Conservation (phyloP, 805 yeast genomes). For the Sugiyamaella mastotermitis region DNA sequence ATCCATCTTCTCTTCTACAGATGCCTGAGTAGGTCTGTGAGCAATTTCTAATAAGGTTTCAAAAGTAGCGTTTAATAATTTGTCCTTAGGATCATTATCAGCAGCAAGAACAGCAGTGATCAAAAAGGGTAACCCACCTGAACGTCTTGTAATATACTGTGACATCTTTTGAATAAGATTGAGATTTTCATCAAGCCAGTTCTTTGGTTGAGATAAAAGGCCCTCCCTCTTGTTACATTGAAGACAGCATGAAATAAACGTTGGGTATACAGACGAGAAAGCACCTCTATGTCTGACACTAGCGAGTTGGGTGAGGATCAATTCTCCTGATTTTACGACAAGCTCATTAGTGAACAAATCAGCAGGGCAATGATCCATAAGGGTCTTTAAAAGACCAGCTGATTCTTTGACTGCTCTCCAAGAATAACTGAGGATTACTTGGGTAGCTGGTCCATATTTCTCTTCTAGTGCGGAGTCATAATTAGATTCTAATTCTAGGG, state of each 20-base stretch:
- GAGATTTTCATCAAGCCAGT: constrained; percentile 59
- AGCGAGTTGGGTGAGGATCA: constrained; percentile 61
- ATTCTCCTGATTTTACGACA: constrained; percentile 41
- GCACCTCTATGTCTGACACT: constrained; percentile 87
- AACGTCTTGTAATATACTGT: constrained; percentile 76
- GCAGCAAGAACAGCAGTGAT: constrained; percentile 69
- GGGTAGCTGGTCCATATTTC: constrained; percentile 33
- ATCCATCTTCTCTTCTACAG: constrained; percentile 53
- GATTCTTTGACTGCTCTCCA: constrained; percentile 85
- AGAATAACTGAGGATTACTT: constrained; percentile 52
- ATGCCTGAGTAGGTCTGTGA: constrained; percentile 37
- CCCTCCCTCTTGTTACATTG: constrained; percentile 40
- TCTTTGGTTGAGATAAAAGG: constrained; percentile 36
- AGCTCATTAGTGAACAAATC: constrained; percentile 23
- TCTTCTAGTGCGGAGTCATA: constrained; percentile 22
- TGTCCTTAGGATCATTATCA: constrained; percentile 29
- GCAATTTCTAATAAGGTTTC: constrained; percentile 51
- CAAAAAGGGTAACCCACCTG: constrained; percentile 86
- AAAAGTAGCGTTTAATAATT: constrained; percentile 45
- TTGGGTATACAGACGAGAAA: constrained; percentile 79
- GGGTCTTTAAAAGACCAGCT: constrained; percentile 43
- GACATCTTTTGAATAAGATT: constrained; percentile 46
- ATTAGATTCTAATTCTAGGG: constrained; percentile 31
- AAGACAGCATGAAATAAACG: constrained; percentile 60
- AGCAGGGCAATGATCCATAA: constrained; percentile 34